phyloP scores from a whole-genome alignment of 495 filamentous ascomycete genomes.

The Neurospora hispaniola region DNA sequence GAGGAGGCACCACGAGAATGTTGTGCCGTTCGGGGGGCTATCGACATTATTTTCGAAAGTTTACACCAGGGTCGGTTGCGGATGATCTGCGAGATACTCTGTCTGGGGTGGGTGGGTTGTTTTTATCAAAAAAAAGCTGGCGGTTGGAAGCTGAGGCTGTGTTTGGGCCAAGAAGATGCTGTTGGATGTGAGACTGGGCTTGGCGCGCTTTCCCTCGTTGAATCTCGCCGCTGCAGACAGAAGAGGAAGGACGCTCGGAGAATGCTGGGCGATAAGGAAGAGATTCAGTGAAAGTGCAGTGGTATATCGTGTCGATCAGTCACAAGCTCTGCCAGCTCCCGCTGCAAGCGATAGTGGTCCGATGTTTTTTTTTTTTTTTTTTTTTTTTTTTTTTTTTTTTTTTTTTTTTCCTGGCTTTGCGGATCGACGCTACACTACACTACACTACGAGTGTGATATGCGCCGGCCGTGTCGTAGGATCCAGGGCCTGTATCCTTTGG shows the following conservation, averaged over 20 bases:
- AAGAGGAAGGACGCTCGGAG: background rate
- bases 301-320: background rate
- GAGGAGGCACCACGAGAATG: conserved; percentile 2
- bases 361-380: background rate
- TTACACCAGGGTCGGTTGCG: background rate
- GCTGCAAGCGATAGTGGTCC: background rate
- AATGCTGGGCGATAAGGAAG: background rate
- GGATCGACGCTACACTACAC: background rate
- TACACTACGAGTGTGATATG: background rate
- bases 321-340: background rate
- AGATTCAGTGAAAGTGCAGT: background rate
- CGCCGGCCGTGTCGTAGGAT: background rate
- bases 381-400: too few relatives aligned
- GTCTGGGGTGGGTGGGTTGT: background rate
- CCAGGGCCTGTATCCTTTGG: background rate
- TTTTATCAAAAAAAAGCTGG: background rate
- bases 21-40: background rate
- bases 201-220: background rate
- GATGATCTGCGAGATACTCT: background rate
- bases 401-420: background rate
- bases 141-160: background rate
- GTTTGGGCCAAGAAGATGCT: background rate
- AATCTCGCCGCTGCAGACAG: background rate
- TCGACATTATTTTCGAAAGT: background rate
- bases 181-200: background rate